phyloP scores from a whole-genome alignment of 1,284 basidiomycete genomes.

The Ganoderma lingzhi region DNA sequence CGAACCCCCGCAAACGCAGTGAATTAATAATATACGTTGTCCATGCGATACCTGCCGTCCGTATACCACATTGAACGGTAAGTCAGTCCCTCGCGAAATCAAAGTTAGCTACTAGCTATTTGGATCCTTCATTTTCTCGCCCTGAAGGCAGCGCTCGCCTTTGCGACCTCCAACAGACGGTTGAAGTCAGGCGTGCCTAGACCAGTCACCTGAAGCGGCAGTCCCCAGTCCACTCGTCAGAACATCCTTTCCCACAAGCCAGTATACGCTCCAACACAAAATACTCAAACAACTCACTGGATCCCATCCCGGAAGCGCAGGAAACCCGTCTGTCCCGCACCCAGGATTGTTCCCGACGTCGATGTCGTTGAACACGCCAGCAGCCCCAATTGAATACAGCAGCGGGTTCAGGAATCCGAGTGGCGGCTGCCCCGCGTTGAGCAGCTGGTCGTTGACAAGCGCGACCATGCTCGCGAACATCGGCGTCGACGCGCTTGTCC shows the following conservation, averaged over 20 bases:
- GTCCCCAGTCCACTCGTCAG: too few species aligned
- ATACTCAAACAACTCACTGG: not conserved
- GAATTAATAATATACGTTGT: too few species aligned
- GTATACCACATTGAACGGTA: not conserved
- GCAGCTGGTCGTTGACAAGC: constrained; percentile 65
- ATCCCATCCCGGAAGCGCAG: constrained; percentile 3
- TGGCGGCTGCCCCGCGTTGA: constrained; percentile 54
- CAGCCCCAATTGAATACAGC: constrained; percentile 47
- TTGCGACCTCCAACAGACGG: not conserved
- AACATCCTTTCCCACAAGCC: too few species aligned
- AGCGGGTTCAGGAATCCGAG: constrained; percentile 72
- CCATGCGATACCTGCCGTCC: too few species aligned
- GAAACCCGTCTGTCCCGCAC: not conserved
- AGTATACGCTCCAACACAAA: too few species aligned
- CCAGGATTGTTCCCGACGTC: not conserved
- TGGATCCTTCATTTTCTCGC: not conserved
- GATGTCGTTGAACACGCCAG: constrained; percentile 1
- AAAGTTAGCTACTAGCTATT: not conserved
- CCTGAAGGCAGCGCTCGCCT: not conserved
- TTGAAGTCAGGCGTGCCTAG: not conserved
- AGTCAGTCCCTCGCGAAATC: not conserved
- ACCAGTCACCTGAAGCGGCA: not conserved
- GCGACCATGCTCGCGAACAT: constrained; percentile 65
- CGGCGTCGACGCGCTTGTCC: constrained; percentile 45
- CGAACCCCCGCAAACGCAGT: too few species aligned